These are phyloP conservation scores for Amphicarpaea edgeworthii DNA, from an alignment of 306 rosid species.

Conservation along the genomic window DNA sequence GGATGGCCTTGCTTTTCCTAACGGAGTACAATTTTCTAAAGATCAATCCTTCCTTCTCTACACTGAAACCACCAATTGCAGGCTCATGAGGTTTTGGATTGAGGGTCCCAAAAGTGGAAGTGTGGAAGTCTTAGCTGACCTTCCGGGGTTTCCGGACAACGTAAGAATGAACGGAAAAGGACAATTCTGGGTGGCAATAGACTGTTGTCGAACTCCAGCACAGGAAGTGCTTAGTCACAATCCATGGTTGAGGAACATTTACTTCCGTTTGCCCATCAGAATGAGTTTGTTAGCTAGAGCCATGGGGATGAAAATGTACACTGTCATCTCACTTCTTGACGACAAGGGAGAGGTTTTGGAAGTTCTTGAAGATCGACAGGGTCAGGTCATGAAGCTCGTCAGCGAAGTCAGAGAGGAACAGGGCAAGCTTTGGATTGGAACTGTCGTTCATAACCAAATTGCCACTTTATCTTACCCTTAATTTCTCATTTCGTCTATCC, in stretches of 20 bases:
- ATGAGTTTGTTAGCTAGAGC: constrained; percentile 71
- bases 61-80: constrained; percentile 96
- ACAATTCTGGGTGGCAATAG: constrained; percentile 91
- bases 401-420: constrained; percentile 82
- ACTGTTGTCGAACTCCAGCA: constrained; percentile 80
- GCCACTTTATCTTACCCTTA: constrained; percentile 82
- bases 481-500: neutral
- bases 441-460: constrained; percentile 93
- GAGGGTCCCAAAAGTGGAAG: constrained; percentile 63
- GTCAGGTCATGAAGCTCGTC: constrained; percentile 80
- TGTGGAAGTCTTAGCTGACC: constrained; percentile 63
- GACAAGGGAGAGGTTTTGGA: constrained; percentile 76
- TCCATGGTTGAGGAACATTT: constrained; percentile 81
- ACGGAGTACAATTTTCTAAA: constrained; percentile 81
- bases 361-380: constrained; percentile 81
- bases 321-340: constrained; percentile 65
- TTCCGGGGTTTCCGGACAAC: constrained; percentile 95
- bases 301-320: constrained; percentile 93
- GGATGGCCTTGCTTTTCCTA: constrained; percentile 93
- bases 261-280: constrained; percentile 75
- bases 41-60: constrained; percentile 76
- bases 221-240: constrained; percentile 75
- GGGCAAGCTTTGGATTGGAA: constrained; percentile 94
- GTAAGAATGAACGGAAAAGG: constrained; percentile 79
- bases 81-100: constrained; percentile 76